A percentile compares a stretch with the other conserved stretches of the same genome.
phyloP scores from a whole-genome alignment of 2,329 filamentous ascomycete species.

The Neopestalotiopsis rosae region DNA sequence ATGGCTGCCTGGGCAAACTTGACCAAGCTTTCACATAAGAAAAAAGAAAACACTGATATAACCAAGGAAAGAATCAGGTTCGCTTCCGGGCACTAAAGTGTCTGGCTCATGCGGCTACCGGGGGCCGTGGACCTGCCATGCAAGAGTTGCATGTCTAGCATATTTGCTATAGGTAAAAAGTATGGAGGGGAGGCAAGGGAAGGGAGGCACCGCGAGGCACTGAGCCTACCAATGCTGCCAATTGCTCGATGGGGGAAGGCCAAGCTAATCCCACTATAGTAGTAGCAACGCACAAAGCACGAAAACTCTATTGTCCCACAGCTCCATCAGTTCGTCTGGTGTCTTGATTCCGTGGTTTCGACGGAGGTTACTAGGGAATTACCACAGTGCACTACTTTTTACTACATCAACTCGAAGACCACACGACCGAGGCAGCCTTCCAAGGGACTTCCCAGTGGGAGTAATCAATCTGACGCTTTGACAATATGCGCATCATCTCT shows the following conservation, averaged over 20 bases:
- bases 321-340: constrained; percentile 12
- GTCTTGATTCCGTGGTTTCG: not conserved
- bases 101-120: not conserved
- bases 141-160: constrained; percentile 1
- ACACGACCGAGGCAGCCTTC: not conserved
- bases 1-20: not conserved
- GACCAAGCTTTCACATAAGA: not conserved
- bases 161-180: not conserved
- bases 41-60: not conserved
- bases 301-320: constrained; percentile 1
- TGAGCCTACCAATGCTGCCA: not conserved
- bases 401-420: not conserved
- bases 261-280: not conserved
- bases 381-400: no score
- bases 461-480: constrained; percentile 18
- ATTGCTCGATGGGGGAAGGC: not conserved
- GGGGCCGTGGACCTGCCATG: not conserved
- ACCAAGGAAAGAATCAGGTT: not conserved
- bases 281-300: not conserved
- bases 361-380: no score
- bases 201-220: not conserved
- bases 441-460: not conserved
- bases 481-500: constrained; percentile 21
- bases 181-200: not conserved
- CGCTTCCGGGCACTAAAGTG: not conserved